Evolutionary conservation across 1,284 basidiomycete species (phyloP).

Genomic region (Phellinidium pouzarii): DNA sequence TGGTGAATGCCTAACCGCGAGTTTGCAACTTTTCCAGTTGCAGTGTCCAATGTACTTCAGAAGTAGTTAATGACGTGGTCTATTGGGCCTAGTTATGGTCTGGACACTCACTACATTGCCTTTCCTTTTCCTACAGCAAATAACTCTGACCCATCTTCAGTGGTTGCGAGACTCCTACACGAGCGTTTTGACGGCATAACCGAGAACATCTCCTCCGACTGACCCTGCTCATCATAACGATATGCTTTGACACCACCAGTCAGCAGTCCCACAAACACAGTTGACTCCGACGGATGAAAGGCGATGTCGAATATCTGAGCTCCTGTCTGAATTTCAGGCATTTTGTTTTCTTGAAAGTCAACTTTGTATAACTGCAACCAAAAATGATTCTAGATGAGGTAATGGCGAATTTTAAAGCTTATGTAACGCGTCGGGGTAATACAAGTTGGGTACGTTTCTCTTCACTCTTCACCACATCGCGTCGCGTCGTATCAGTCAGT

Average conservation of each 20-base stretch:
- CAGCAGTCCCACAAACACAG: slow-evolving; percentile 75
- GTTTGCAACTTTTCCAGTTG: slow-evolving; percentile 57
- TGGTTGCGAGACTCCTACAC: slow-evolving; percentile 64
- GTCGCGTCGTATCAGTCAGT: not conserved
- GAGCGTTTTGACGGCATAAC: slow-evolving; percentile 67
- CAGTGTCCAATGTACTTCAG: slow-evolving; percentile 60
- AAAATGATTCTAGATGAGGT: not conserved
- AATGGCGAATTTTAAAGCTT: not conserved
- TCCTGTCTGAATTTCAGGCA: slow-evolving; percentile 69
- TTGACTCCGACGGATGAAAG: slow-evolving; percentile 70
- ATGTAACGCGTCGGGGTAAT: not conserved
- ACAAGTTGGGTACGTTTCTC: slow-evolving; percentile 3
- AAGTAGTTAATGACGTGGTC: too few species aligned
- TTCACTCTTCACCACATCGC: slow-evolving; percentile 2
- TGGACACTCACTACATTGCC: slow-evolving; percentile 58
- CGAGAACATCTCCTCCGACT: slow-evolving; percentile 45
- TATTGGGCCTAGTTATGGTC: not conserved
- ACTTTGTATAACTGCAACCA: not conserved
- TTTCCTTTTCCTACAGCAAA: slow-evolving; percentile 85
- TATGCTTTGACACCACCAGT: slow-evolving; percentile 81
- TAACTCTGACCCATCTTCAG: slow-evolving; percentile 57
- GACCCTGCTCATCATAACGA: slow-evolving; percentile 63
- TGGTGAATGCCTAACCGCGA: slow-evolving; percentile 69
- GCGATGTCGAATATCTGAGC: slow-evolving; percentile 85
- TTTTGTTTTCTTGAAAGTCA: slow-evolving; percentile 23